These are phyloP conservation scores for Calonectria hongkongensis DNA, from an alignment of 2,329 filamentous ascomycete species.

Conservation along the genomic window DNA sequence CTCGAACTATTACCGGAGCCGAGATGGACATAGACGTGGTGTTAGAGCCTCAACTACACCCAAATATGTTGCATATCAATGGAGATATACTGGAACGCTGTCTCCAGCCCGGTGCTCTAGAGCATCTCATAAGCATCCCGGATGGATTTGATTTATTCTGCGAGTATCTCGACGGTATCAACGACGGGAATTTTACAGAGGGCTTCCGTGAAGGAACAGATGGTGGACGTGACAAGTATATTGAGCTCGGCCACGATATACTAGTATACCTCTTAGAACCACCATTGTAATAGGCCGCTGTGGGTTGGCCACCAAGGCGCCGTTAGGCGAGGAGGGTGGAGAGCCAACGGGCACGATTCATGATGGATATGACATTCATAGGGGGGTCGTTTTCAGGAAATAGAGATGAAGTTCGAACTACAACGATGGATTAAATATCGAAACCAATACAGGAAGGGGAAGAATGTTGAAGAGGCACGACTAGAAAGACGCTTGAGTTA, in stretches of 20 bases:
- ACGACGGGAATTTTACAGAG: conserved; percentile 65
- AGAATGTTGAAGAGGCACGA: background rate
- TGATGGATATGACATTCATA: background rate
- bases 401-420: background rate
- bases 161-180: conserved; percentile 70
- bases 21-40: conserved; percentile 48
- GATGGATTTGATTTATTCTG: conserved; percentile 64
- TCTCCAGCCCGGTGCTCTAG: conserved; percentile 67
- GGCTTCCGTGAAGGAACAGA: conserved; percentile 54
- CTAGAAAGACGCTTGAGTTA: background rate
- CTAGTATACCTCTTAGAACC: conserved; percentile 72
- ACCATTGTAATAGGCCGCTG: conserved; percentile 61
- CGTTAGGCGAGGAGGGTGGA: background rate
- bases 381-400: too few species aligned
- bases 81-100: conserved; percentile 78
- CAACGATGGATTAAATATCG: background rate
- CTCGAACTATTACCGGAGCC: conserved; percentile 28
- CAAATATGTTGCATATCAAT: conserved; percentile 77
- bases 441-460: background rate
- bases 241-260: conserved; percentile 72
- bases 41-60: conserved; percentile 60
- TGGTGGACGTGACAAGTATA: conserved; percentile 59
- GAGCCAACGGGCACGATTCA: background rate
- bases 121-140: conserved; percentile 62
- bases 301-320: background rate